Percentiles rank a stretch among this genome's conserved stretches.
Evolutionary conservation across 75 land plant genomes (phyloP).

Genomic region (Picea sitchensis): DNA sequence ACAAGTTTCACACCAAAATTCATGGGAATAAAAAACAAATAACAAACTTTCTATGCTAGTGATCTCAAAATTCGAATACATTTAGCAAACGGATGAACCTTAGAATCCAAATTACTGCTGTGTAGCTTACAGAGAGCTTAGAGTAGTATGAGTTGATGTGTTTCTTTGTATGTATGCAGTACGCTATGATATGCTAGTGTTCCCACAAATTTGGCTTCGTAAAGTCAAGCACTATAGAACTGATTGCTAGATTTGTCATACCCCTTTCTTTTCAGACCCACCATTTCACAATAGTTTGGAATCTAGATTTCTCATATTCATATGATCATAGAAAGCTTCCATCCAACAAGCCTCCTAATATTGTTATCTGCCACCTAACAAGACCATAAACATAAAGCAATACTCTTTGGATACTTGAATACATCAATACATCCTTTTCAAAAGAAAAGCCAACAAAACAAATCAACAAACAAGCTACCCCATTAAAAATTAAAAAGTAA

Average conservation of each 20-base stretch:
- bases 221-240: not conserved
- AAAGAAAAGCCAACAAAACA: not conserved
- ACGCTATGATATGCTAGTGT: not conserved
- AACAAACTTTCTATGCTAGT: not conserved
- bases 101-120: not conserved
- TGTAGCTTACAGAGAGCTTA: not conserved
- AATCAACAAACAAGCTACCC: not conserved
- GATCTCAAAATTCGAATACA: not conserved
- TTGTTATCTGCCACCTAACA: not conserved
- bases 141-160: not conserved
- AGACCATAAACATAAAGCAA: too few relatives aligned
- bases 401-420: too few relatives aligned
- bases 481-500: not conserved
- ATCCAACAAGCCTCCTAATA: not conserved
- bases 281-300: not conserved
- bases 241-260: not conserved
- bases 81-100: not conserved
- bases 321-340: not conserved
- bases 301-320: not conserved
- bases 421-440: too few relatives aligned
- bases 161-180: conserved; percentile 1
- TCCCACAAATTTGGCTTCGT: not conserved
- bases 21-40: too few relatives aligned
- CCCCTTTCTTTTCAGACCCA: not conserved
- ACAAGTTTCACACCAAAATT: too few relatives aligned